phyloP scores from a whole-genome alignment of 2,329 filamentous ascomycete genomes.

The Colletotrichum sp. region DNA sequence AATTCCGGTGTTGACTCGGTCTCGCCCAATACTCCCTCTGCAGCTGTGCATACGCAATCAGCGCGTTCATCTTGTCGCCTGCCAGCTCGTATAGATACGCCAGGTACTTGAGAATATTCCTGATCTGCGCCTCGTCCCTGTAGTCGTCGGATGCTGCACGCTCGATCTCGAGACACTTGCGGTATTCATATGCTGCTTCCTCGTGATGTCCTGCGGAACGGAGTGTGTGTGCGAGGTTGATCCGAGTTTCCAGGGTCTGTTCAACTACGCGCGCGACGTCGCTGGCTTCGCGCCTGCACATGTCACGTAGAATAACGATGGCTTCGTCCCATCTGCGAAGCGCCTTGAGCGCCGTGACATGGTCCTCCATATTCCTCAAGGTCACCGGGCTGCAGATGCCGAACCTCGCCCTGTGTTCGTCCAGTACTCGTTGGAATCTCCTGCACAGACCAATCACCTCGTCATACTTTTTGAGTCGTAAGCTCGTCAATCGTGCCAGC shows the following conservation, averaged over 20 bases:
- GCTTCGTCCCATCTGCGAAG: slow-evolving; percentile 18
- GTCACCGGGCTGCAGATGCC: slow-evolving; percentile 13
- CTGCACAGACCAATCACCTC: slow-evolving; percentile 20
- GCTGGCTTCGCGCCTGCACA: slow-evolving; percentile 15
- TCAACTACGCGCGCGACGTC: slow-evolving; percentile 11
- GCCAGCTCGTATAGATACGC: slow-evolving; percentile 21
- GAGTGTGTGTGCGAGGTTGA: slow-evolving; percentile 19
- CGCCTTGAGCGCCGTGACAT: slow-evolving; percentile 13
- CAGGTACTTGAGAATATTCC: slow-evolving; percentile 20
- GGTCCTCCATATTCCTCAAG: slow-evolving; percentile 20
- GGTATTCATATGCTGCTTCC: slow-evolving; percentile 21
- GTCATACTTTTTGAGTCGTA: slow-evolving; percentile 14
- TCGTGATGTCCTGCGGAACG: slow-evolving; percentile 9
- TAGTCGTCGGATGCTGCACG: slow-evolving; percentile 8
- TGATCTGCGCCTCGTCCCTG: slow-evolving; percentile 10
- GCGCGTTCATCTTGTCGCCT: neutral
- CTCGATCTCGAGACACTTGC: slow-evolving; percentile 22
- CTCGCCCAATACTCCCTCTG: slow-evolving; percentile 17
- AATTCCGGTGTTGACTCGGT: slow-evolving; percentile 8
- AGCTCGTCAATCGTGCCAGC: slow-evolving; percentile 19
- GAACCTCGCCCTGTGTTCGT: slow-evolving; percentile 15
- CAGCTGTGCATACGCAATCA: slow-evolving; percentile 20
- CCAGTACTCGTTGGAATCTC: slow-evolving; percentile 15
- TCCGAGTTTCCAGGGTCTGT: slow-evolving; percentile 12
- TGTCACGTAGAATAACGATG: slow-evolving; percentile 15